Conservation (phyloP, 345 rosid species). For the Lepidium africanum region DNA sequence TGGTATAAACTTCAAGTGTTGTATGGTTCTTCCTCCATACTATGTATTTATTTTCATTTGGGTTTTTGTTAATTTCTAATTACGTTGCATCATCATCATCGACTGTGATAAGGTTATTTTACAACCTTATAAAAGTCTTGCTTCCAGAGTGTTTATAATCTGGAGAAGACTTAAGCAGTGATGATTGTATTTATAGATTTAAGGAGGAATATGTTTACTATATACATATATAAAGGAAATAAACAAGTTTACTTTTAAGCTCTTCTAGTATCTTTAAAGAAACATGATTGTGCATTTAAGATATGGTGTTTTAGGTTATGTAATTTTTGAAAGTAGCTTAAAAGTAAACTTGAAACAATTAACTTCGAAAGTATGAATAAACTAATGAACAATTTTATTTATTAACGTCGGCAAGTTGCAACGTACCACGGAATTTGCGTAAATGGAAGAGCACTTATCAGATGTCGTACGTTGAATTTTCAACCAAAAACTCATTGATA, state of each 20-base stretch:
- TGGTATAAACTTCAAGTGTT: neutral
- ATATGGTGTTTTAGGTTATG: too few species aligned
- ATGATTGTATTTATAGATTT: conserved; percentile 24
- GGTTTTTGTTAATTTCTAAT: neutral
- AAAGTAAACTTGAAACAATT: too few species aligned
- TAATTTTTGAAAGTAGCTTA: too few species aligned
- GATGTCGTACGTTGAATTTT: conserved; percentile 13
- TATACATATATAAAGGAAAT: neutral
- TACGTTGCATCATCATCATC: conserved; percentile 12
- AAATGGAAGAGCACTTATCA: conserved; percentile 26
- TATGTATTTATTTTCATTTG: conserved; percentile 2
- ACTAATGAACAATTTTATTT: neutral
- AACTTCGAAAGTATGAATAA: too few species aligned
- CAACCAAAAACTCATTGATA: neutral
- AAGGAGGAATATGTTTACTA: neutral
- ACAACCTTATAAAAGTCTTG: conserved; percentile 12
- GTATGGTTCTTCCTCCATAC: too few species aligned
- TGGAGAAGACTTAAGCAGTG: conserved; percentile 16
- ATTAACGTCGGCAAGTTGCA: conserved; percentile 10
- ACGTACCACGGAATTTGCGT: conserved; percentile 27
- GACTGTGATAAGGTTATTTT: conserved; percentile 4
- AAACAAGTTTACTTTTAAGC: too few species aligned
- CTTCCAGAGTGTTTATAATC: conserved; percentile 25
- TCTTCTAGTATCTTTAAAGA: too few species aligned
- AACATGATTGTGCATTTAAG: too few species aligned